Conservation (phyloP, 495 filamentous ascomycete species). For the Xylaria castorea region DNA sequence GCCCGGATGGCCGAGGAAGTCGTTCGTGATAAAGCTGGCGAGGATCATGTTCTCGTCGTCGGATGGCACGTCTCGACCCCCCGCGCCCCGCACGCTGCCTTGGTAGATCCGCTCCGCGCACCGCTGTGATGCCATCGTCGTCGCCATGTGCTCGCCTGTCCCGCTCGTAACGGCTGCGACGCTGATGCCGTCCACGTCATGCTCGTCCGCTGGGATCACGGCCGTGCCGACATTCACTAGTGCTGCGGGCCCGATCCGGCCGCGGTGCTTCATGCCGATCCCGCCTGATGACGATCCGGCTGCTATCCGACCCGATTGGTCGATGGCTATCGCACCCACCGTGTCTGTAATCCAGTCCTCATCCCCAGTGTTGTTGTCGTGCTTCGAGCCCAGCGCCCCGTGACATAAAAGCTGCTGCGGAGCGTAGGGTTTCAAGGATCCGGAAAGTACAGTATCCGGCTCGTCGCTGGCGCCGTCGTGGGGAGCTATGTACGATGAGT, state of each 20-base stretch:
- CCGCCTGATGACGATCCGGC: constrained; percentile 98
- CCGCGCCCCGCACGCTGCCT: constrained; percentile 61
- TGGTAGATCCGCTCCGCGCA: constrained; percentile 81
- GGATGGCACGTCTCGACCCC: constrained; percentile 64
- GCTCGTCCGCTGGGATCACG: constrained; percentile 72
- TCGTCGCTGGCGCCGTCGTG: constrained; percentile 33
- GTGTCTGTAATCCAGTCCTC: constrained; percentile 76
- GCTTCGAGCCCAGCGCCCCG: background rate
- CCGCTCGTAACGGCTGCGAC: constrained; percentile 88
- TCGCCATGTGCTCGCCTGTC: constrained; percentile 97
- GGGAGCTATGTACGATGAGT: background rate
- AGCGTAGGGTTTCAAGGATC: background rate
- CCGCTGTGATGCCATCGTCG: constrained; percentile 79
- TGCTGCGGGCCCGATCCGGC: constrained; percentile 89
- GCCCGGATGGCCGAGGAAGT: constrained; percentile 85
- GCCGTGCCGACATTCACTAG: constrained; percentile 89
- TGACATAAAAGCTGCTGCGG: background rate
- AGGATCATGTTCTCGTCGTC: constrained; percentile 76
- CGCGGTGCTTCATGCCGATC: constrained; percentile 96
- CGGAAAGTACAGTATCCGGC: background rate
- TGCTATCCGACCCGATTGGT: constrained; percentile 83
- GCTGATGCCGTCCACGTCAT: constrained; percentile 59
- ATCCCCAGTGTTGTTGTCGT: background rate
- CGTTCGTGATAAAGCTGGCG: constrained; percentile 70
- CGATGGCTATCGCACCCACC: constrained; percentile 92